These are phyloP conservation scores for Dissophora globulifera DNA, from an alignment of 192 early-diverging fungal species.

Conservation along the genomic window DNA sequence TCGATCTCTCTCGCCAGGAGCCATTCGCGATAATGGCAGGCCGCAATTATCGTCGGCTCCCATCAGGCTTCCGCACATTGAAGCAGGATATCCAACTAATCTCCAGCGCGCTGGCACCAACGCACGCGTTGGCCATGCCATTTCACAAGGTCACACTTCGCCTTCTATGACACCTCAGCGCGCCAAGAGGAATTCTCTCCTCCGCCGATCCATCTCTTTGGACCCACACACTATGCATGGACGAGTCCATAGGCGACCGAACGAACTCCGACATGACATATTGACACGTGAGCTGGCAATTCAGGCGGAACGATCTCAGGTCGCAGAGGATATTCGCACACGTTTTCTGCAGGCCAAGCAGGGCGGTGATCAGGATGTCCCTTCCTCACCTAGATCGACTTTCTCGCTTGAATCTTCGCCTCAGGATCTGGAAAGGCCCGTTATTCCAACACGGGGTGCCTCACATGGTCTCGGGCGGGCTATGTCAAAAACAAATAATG, in stretches of 20 bases:
- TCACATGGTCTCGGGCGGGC: constrained; percentile 44
- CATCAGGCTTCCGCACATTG: too few relatives aligned
- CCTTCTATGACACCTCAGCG: constrained; percentile 37
- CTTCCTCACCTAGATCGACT: constrained; percentile 3
- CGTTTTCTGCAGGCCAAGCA: constrained; percentile 25
- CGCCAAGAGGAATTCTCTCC: constrained; percentile 35
- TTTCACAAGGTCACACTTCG: constrained; percentile 17
- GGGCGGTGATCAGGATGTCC: neutral
- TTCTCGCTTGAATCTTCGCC: constrained; percentile 46
- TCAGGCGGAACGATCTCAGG: constrained; percentile 34
- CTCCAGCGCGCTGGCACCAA: too few relatives aligned
- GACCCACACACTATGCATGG: constrained; percentile 51
- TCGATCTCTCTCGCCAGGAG: neutral
- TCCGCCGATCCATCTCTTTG: constrained; percentile 44
- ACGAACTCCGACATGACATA: constrained; percentile 40
- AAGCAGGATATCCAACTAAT: too few relatives aligned
- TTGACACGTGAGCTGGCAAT: constrained; percentile 32
- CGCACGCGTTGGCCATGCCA: constrained; percentile 17
- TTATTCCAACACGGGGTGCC: constrained; percentile 32
- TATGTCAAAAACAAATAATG: constrained; percentile 10
- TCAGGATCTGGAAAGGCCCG: constrained; percentile 35
- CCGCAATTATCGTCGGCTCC: neutral
- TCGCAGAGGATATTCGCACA: constrained; percentile 31
- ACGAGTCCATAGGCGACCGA: constrained; percentile 40
- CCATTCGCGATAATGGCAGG: neutral